phyloP scores from a whole-genome alignment of 2,329 filamentous ascomycete genomes.

The Ophiosphaerella korrae region DNA sequence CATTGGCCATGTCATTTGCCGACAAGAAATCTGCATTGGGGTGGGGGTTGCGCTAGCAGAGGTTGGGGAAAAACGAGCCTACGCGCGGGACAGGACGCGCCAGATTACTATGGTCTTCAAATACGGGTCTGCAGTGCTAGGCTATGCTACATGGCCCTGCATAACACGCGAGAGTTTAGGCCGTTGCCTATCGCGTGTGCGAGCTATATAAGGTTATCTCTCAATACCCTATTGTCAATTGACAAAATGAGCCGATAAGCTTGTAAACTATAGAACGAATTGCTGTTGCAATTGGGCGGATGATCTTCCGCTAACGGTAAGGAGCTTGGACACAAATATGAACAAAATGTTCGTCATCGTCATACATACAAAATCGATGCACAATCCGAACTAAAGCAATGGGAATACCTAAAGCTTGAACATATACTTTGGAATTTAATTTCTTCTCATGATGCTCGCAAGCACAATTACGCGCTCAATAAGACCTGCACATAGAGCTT shows the following conservation, averaged over 20 bases:
- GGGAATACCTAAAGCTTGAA: background rate
- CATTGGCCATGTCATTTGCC: conserved; percentile 16
- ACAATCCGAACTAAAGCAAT: conserved; percentile 6
- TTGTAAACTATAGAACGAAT: background rate
- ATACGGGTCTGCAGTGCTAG: too few relatives aligned
- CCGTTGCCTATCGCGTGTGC: too few relatives aligned
- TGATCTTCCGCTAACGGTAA: conserved; percentile 14
- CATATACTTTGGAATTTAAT: background rate
- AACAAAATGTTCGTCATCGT: conserved; percentile 20
- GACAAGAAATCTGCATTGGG: conserved; percentile 16
- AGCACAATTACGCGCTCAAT: conserved; percentile 24
- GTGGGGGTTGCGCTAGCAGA: conserved; percentile 30
- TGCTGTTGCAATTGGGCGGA: conserved; percentile 3
- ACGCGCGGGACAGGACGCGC: background rate
- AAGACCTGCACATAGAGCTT: conserved; percentile 10
- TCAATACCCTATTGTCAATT: too few relatives aligned
- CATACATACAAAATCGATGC: conserved; percentile 6
- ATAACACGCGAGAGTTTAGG: too few relatives aligned
- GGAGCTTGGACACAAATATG: conserved; percentile 19
- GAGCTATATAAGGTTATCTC: too few relatives aligned
- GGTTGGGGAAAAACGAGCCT: conserved; percentile 13
- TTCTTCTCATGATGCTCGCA: conserved; percentile 24
- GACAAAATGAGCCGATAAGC: too few relatives aligned
- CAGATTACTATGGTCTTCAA: too few relatives aligned
- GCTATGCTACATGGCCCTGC: too few relatives aligned